phyloP scores from a whole-genome alignment of 192 early-diverging fungal genomes.

The Coemansia sp. region DNA sequence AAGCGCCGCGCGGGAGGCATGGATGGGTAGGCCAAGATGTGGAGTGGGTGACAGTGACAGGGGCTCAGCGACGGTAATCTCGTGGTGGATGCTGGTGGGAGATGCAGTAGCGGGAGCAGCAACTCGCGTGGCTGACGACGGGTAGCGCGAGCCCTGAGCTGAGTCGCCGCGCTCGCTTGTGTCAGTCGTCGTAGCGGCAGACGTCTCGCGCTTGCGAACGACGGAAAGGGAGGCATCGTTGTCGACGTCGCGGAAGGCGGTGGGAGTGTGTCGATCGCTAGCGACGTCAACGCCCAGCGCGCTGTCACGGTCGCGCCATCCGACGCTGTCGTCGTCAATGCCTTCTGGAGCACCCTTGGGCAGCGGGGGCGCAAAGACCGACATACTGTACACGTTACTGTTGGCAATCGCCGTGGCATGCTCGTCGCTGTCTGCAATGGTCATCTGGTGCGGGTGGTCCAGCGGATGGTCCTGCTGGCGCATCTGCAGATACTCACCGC shows the following conservation, averaged over 20 bases:
- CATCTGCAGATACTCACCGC: not conserved
- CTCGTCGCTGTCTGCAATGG: constrained; percentile 5
- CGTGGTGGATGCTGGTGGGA: constrained; percentile 6
- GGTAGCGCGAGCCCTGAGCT: constrained; percentile 1
- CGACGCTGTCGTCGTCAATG: constrained; percentile 2
- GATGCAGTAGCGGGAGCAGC: not conserved
- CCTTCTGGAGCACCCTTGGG: not conserved
- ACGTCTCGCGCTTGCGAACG: constrained; percentile 33
- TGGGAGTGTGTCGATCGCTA: constrained; percentile 5
- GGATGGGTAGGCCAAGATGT: not conserved
- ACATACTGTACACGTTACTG: constrained; percentile 15
- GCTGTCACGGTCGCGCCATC: constrained; percentile 36
- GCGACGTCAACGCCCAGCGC: constrained; percentile 27
- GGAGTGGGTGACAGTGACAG: not conserved
- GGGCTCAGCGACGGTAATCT: constrained; percentile 15
- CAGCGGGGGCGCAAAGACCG: constrained; percentile 16
- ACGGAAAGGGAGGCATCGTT: not conserved
- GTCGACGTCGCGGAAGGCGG: not conserved
- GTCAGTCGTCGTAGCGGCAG: constrained; percentile 7
- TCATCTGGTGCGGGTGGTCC: not conserved
- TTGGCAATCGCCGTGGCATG: not conserved
- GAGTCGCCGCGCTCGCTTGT: no score
- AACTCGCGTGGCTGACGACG: not conserved
- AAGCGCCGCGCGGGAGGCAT: constrained; percentile 1
- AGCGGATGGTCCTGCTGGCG: not conserved